Conservation (phyloP, 371 early-diverging fungal species). For the Apophysomyces variabilis region DNA sequence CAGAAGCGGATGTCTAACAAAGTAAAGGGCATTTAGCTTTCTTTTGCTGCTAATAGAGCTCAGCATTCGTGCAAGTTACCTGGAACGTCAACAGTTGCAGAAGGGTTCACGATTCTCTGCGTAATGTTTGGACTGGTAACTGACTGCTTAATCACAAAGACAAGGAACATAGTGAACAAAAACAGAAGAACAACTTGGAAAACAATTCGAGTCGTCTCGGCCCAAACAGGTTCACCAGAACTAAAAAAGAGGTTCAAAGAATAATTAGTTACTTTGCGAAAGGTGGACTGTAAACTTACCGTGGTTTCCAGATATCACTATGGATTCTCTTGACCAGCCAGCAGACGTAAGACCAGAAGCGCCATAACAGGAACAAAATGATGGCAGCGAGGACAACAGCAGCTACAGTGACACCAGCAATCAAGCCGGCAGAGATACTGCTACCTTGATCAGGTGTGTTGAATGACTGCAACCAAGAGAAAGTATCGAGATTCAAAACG, state of each 20-base stretch:
- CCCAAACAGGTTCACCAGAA: slow-evolving; percentile 57
- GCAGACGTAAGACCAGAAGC: slow-evolving; percentile 42
- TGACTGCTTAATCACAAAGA: slow-evolving; percentile 52
- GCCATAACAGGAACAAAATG: slow-evolving; percentile 48
- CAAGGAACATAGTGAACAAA: slow-evolving; percentile 44
- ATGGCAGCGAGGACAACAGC: slow-evolving; percentile 37
- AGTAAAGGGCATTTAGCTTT: not conserved
- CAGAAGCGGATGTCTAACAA: slow-evolving; percentile 48
- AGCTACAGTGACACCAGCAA: slow-evolving; percentile 50
- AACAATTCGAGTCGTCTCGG: slow-evolving; percentile 49
- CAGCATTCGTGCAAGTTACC: slow-evolving; percentile 12
- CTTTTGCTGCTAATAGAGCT: not conserved
- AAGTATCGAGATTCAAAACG: slow-evolving; percentile 24
- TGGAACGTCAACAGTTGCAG: slow-evolving; percentile 43
- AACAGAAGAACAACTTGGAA: slow-evolving; percentile 48
- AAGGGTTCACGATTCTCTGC: slow-evolving; percentile 38
- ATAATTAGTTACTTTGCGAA: not conserved
- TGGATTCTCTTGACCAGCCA: slow-evolving; percentile 48
- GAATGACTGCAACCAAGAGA: slow-evolving; percentile 42
- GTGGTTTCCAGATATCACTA: slow-evolving; percentile 52
- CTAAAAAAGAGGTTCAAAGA: slow-evolving; percentile 14
- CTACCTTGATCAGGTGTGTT: not conserved
- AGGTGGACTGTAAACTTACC: slow-evolving; percentile 18
- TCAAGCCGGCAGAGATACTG: slow-evolving; percentile 39
- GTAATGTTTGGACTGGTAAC: slow-evolving; percentile 50